These are phyloP conservation scores for Trichomonas tenax DNA, from an alignment of 208 protist genomes.

Conservation along the genomic window DNA sequence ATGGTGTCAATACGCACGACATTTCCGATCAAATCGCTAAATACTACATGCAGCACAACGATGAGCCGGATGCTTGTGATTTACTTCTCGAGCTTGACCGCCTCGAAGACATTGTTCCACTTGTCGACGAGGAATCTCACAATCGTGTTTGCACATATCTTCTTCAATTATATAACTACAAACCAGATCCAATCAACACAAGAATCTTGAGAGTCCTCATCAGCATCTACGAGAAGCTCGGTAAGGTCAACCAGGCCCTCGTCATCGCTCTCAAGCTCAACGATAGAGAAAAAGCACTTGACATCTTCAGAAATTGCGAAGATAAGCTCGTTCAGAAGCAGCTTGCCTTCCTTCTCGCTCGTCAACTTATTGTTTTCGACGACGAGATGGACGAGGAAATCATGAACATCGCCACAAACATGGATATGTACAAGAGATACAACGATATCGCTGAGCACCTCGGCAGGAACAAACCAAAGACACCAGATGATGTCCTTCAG, in stretches of 20 bases:
- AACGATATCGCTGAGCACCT: constrained; percentile 29
- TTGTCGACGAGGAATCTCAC: constrained; percentile 75
- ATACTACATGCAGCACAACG: constrained; percentile 73
- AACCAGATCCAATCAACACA: constrained; percentile 25
- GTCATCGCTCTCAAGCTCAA: constrained; percentile 34
- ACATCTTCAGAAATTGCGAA: constrained; percentile 21
- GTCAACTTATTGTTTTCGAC: background rate
- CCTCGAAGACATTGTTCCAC: constrained; percentile 62
- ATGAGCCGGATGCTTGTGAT: constrained; percentile 90
- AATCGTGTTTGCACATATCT: constrained; percentile 80
- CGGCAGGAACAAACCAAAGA: background rate
- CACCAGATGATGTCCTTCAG: constrained; percentile 3
- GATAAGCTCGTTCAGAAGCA: constrained; percentile 18
- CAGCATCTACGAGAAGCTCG: constrained; percentile 25
- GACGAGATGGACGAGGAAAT: constrained; percentile 54
- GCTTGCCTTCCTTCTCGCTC: constrained; percentile 5
- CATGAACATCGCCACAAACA: constrained; percentile 71
- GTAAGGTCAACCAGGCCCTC: constrained; percentile 5
- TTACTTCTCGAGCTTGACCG: constrained; percentile 64
- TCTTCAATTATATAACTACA: constrained; percentile 55
- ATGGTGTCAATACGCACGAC: background rate
- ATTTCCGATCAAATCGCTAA: constrained; percentile 34
- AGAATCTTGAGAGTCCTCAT: background rate
- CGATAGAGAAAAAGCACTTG: constrained; percentile 10
- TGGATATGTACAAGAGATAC: constrained; percentile 74